phyloP scores from a whole-genome alignment of 441 rosid species.

The Erodium texanum region DNA sequence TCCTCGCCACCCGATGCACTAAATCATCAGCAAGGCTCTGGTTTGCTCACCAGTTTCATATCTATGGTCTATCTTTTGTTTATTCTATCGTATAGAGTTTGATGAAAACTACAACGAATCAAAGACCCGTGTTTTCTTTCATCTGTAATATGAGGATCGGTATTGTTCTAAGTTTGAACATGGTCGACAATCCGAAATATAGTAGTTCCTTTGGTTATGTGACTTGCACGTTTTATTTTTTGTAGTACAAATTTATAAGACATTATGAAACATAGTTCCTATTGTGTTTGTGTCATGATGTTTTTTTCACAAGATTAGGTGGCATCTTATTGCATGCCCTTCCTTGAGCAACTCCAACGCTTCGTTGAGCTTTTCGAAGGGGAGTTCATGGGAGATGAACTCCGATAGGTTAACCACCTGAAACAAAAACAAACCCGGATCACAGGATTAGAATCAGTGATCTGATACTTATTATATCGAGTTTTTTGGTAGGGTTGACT shows the following conservation, averaged over 20 bases:
- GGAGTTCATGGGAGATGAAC: constrained; percentile 34
- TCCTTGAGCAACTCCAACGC: constrained; percentile 27
- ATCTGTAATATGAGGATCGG: constrained; percentile 21
- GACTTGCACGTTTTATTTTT: neutral
- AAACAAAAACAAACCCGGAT: too few relatives aligned
- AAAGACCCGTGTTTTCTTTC: constrained; percentile 12
- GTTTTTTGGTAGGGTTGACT: too few relatives aligned
- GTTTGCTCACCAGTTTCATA: constrained; percentile 21
- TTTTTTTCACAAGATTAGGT: constrained; percentile 20
- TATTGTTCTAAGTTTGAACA: constrained; percentile 5
- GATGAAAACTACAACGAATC: neutral
- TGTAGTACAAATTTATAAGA: neutral
- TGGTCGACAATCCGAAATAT: neutral
- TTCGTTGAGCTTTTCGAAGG: constrained; percentile 32
- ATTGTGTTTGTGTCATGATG: neutral
- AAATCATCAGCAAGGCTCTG: constrained; percentile 18
- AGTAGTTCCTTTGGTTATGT: neutral
- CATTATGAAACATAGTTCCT: neutral
- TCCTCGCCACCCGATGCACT: constrained; percentile 46
- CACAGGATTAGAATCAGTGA: neutral
- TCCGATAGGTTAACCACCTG: constrained; percentile 30
- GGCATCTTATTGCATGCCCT: constrained; percentile 35
- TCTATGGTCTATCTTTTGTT: constrained; percentile 12
- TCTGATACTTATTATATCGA: neutral
- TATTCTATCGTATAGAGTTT: constrained; percentile 27